Base-by-base conservation (phyloP, 2,329 filamentous ascomycete genomes). In the Phaeoacremonium minimum region DNA sequence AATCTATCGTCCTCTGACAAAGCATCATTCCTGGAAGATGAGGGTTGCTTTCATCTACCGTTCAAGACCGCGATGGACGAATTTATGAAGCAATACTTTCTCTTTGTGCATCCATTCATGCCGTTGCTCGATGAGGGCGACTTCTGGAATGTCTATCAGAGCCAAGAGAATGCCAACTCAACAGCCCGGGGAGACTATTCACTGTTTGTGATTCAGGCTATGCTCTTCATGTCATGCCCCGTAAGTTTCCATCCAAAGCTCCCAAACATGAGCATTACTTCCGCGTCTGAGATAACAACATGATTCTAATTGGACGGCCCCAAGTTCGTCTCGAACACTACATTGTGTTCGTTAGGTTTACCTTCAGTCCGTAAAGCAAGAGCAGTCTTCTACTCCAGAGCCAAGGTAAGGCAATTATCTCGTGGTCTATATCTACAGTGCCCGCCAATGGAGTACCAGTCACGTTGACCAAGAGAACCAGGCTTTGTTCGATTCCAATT, bases 61-160 rank as follows among this genome's bases (percentile, higher is more conserved):
- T 61, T 57, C 1, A 54, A 57, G 15, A 40, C 52, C 1, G 52
- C 66, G 2, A 50, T 72, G 0, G 63, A 71, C 35, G 66, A 70
- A 33, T 71, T 75, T 39, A 56, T 74, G 4, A 60, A 65, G 44
- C 63, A 69, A 33, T 70, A 68, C 42, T 70, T 69, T 37, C 48
- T 68, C 9, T 64, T 69, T 36, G 63, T 69, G n/a, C 67, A 70
- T 37, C 64, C 66, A 1, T 44, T 67, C 19, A 49, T 69, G 18
- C 66, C 66, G 1, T 47, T 70, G 16, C 43, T 69, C 17, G 59
- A 68, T 33, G 64, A 75, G 46, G 64, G 63, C 1, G 58, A 68
- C 28, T 69, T 71, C 37, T 73, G 69, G 69, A 61, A 69, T 37
- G 51, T 67, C 35, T 67, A 66, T 40, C 53, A 50, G 30, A 40